phyloP scores from a whole-genome alignment of 2,329 filamentous ascomycete genomes.

The Trichoderma citrinoviride region DNA sequence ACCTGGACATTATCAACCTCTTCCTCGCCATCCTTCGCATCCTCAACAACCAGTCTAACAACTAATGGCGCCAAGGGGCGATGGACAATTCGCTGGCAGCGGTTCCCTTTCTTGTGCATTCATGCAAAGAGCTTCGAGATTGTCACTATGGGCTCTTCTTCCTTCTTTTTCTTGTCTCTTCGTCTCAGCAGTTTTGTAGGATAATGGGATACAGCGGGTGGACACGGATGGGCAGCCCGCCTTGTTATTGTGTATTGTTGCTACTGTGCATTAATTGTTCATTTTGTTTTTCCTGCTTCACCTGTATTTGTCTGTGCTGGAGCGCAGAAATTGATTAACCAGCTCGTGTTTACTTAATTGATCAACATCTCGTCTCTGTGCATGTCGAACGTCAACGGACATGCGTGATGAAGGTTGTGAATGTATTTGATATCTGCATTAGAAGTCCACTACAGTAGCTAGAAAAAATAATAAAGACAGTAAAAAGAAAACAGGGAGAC shows the following conservation, averaged over 20 bases:
- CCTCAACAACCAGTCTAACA: constrained; percentile 92
- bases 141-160: background rate
- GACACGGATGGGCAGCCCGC: background rate
- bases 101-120: background rate
- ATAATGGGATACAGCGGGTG: constrained; percentile 7
- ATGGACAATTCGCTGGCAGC: background rate
- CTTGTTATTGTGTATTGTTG: background rate
- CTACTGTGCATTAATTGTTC: background rate
- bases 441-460: constrained; percentile 59
- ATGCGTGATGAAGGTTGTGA: constrained; percentile 30
- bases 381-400: no score
- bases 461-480: constrained; percentile 37
- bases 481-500: constrained; percentile 29
- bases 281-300: background rate
- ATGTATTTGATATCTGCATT: constrained; percentile 61
- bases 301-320: background rate
- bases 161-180: background rate
- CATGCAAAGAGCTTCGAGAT: background rate
- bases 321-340: background rate
- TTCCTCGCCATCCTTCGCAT: constrained; percentile 96
- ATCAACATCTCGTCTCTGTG: background rate
- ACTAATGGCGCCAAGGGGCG: constrained; percentile 52
- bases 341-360: background rate
- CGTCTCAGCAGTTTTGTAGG: background rate
- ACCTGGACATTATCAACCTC: constrained; percentile 94